Evolutionary conservation across 2,329 filamentous ascomycete genomes (phyloP), one percentile per base, ranked within the genome.

Genomic region (Ceratocystiopsis sp.): DNA sequence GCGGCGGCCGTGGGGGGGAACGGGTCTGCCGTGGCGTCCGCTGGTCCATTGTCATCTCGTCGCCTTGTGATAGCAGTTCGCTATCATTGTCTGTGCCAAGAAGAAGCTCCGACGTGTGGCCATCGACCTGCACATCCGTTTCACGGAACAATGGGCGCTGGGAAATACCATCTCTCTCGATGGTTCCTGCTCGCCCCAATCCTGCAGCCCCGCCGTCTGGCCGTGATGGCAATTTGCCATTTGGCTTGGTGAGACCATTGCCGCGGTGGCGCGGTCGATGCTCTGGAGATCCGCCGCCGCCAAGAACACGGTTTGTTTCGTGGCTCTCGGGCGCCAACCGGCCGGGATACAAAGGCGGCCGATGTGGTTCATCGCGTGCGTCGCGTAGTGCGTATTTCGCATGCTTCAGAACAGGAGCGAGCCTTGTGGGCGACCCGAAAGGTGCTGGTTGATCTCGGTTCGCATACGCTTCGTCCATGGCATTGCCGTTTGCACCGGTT

Each of bases 361-460:
- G 41, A 25, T 51, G 52, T 38, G 50, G 53, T 16, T 43, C 45
- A n/a, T 51, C 52, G 6, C 53, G 53, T 12, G 49, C 51, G 42
- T 66, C 61, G 17, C 65, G 60, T 45, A 65, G 51, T 1, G 65
- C 57, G n/a, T 66, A 54, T 40, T 57, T 61, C 16, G 59, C 51
- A 19, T 56, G 56, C 42, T 56, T 53, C 34, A 56, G 43, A 9
- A 49, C 50, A 29, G 48, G 52, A 8, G 47, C 37, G 42, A 52
- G 55, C 41, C 51, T 52, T 1, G 55, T 49, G 0, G 57, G 51
- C 6, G 50, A 53, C 11, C 56, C 55, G 41, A 51, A 54, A 2
- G 48, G 50, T 15, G 49, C 25, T 29, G 25, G 25, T 9, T 29
- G 25, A 8, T 11, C 43, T 13, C 50, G 48, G 9, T 54, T 50